Base-by-base conservation (phyloP, 1,139 yeast genomes). In the Yamadazyma triangularis region DNA sequence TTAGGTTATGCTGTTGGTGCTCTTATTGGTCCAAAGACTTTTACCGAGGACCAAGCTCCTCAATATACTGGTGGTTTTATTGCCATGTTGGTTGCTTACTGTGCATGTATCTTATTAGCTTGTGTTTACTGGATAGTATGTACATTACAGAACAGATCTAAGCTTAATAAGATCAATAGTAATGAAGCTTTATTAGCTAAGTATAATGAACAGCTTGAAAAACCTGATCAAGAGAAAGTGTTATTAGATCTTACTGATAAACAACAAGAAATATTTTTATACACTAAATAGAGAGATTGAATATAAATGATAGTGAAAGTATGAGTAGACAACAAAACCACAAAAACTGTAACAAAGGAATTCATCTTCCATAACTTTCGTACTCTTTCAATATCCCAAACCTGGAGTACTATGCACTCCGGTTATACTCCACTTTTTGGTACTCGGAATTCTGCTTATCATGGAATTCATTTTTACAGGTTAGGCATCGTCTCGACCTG, bases 21-120 rank as follows among this genome's bases (percentile, higher is more conserved):
- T n/a, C 39, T 58, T 8, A 50, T 53, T 27, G 64, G 62, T 1
- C 59, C 60, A 5, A 60, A 58, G 33, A 32, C 56, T n/a, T 57
- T 56, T 35, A n/a, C n/a, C n/a, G n/a, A n/a, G n/a, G n/a, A n/a
- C n/a, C n/a, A n/a, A n/a, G 46, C 47, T 26, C 47, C 45, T 3
- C 38, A 44, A 10, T 47, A 43, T 34, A 40, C 40, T n/a, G 52
- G 53, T 9, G 56, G 56, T 8, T 50, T 50, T 28, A 39, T 42
- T 21, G 53, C 52, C 8, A 44, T 50, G 45, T 35, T 49, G 12
- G 43, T 32, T 16, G 47, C 54, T 14, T 47, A 47, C 25, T 36
- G 38, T 29, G 44, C 40, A 19, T 59, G 64, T 41, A 56, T 60
- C 33, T 14, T 43, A 7, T 39, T 59, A 15, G 33, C 47, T 23